These are phyloP conservation scores for Parachlorella kessleri DNA, from an alignment of 139 green algal genomes.

Conservation along the genomic window DNA sequence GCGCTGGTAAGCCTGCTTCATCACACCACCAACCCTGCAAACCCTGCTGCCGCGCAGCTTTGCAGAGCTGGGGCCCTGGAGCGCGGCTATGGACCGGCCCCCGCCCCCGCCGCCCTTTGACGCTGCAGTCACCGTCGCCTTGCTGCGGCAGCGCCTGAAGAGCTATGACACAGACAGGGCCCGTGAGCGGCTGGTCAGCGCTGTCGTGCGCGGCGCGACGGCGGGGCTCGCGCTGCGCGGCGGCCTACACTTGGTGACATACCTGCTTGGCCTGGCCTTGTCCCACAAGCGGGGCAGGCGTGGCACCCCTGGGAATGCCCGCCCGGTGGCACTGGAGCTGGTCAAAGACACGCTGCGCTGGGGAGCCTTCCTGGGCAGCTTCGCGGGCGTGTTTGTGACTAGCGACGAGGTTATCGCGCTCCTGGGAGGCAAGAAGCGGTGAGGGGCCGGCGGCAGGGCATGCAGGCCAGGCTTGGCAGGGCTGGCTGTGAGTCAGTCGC, in stretches of 20 bases:
- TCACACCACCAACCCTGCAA: too few relatives aligned
- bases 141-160: not conserved
- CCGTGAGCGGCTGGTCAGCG: conserved; percentile 29
- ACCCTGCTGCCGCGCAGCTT: too few relatives aligned
- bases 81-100: too few relatives aligned
- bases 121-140: not conserved
- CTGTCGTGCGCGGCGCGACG: conserved; percentile 35
- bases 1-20: too few relatives aligned
- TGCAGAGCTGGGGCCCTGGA: too few relatives aligned
- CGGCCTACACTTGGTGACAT: conserved; percentile 44
- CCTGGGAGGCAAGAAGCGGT: conserved; percentile 52
- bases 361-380: conserved; percentile 68
- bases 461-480: conserved; percentile 1
- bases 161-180: conserved; percentile 15
- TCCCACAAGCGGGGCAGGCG: not conserved
- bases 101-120: too few relatives aligned
- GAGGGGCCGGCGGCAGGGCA: not conserved
- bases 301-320: not conserved
- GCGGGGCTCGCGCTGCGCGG: conserved; percentile 46
- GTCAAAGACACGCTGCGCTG: conserved; percentile 68
- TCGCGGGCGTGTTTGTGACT: conserved; percentile 67
- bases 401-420: conserved; percentile 79
- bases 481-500: conserved; percentile 47
- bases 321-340: conserved; percentile 20
- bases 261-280: conserved; percentile 24